These are phyloP conservation scores for Cladorrhinum samala DNA, from an alignment of 495 filamentous ascomycete species.

Conservation along the genomic window DNA sequence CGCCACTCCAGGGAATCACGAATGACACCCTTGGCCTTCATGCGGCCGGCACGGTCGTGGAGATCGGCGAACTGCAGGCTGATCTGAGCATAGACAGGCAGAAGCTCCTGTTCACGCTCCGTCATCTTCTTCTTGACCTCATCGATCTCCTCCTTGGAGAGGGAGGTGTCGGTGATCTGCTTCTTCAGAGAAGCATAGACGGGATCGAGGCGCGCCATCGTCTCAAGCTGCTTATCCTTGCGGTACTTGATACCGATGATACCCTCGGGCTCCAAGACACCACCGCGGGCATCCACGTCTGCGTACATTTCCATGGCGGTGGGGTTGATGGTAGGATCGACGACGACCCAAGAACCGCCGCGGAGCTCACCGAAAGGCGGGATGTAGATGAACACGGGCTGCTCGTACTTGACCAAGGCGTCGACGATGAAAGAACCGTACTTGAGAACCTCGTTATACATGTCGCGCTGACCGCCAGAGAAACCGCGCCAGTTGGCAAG, in stretches of 20 bases:
- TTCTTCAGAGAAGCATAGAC: constrained; percentile 78
- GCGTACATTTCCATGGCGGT: constrained; percentile 99
- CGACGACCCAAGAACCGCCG: constrained; percentile 98
- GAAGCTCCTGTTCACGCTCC: constrained; percentile 77
- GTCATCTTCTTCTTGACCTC: constrained; percentile 81
- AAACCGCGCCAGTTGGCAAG: constrained; percentile 99
- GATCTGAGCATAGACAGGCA: constrained; percentile 91
- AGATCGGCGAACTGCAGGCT: constrained; percentile 93
- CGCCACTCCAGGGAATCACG: constrained; percentile 77
- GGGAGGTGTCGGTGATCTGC: constrained; percentile 57
- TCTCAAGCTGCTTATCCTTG: constrained; percentile 94
- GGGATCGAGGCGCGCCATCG: constrained; percentile 90
- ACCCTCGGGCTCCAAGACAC: constrained; percentile 96
- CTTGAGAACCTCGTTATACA: constrained; percentile 99
- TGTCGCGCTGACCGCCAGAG: constrained; percentile 97
- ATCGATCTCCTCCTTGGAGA: constrained; percentile 65
- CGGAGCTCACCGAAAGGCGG: constrained; percentile 93
- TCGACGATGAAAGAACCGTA: constrained; percentile 99
- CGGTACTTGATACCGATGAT: constrained; percentile 98
- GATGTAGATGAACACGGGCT: constrained; percentile 98
- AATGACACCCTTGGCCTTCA: constrained; percentile 95
- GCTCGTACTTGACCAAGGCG: constrained; percentile 95
- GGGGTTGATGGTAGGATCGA: constrained; percentile 96
- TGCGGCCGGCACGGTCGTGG: constrained; percentile 93
- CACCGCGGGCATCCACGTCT: constrained; percentile 89